phyloP scores from a whole-genome alignment of 257 asterid species.

The Penstemon davidsonii region DNA sequence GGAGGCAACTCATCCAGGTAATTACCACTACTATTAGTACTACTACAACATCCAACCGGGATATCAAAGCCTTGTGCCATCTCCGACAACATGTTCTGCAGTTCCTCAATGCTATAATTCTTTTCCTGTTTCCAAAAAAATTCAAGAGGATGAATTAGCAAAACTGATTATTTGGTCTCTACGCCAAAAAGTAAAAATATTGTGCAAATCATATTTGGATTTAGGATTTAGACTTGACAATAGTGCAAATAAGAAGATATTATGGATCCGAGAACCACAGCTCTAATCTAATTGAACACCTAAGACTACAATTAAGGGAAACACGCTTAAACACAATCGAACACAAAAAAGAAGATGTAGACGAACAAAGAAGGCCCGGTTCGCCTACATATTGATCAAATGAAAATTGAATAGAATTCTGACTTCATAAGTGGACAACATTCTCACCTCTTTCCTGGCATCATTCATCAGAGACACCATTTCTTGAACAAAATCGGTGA shows the following conservation, averaged over 20 bases:
- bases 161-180: neutral
- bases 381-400: too few species aligned
- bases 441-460: constrained; percentile 61
- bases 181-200: neutral
- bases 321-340: too few species aligned
- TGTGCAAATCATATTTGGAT: too few species aligned
- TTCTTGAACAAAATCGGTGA: constrained; percentile 73
- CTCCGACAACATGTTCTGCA: constrained; percentile 74
- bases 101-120: constrained; percentile 54
- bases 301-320: too few species aligned
- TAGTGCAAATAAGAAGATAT: too few species aligned
- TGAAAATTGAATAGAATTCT: too few species aligned
- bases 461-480: constrained; percentile 68
- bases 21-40: neutral
- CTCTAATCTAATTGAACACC: too few species aligned
- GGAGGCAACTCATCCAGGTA: constrained; percentile 24
- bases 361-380: too few species aligned
- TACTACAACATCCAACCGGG: constrained; percentile 27
- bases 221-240: too few species aligned
- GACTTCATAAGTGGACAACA: neutral
- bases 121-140: constrained; percentile 41
- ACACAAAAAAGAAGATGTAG: too few species aligned
- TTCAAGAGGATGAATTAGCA: neutral
- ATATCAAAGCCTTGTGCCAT: constrained; percentile 62
- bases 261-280: too few species aligned